Percentiles rank a stretch among this genome's conserved stretches.
These are phyloP conservation scores for Cairneyella variabilis DNA, from an alignment of 495 filamentous ascomycete species.

Conservation along the genomic window DNA sequence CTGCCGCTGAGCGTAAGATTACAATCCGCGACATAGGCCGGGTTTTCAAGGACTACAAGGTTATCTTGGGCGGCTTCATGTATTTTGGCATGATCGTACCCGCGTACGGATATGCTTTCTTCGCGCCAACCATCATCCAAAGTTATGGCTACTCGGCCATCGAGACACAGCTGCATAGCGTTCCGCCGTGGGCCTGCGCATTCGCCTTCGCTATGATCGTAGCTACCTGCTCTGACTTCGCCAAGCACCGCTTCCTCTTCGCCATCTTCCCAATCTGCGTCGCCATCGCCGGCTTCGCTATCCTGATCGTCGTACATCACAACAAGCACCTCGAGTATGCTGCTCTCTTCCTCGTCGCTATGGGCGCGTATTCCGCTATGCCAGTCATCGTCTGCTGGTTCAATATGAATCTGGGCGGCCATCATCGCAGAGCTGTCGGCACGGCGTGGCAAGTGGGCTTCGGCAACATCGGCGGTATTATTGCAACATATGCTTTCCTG, in stretches of 20 bases:
- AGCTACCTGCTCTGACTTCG: slow-evolving; percentile 63
- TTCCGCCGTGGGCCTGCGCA: slow-evolving; percentile 83
- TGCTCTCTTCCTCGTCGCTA: slow-evolving; percentile 69
- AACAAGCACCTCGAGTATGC: slow-evolving; percentile 61
- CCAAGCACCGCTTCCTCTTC: slow-evolving; percentile 73
- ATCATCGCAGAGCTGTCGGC: slow-evolving; percentile 78
- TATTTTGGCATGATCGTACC: slow-evolving; percentile 88
- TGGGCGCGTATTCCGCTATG: slow-evolving; percentile 66
- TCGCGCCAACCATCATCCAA: slow-evolving; percentile 72
- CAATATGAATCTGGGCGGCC: slow-evolving; percentile 86
- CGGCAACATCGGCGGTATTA: slow-evolving; percentile 93
- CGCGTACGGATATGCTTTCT: slow-evolving; percentile 68
- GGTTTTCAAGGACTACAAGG: slow-evolving; percentile 73
- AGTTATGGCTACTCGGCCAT: slow-evolving; percentile 64
- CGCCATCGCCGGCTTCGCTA: slow-evolving; percentile 64
- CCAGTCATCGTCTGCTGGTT: slow-evolving; percentile 91
- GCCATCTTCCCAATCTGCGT: slow-evolving; percentile 60
- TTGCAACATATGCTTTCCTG: slow-evolving; percentile 81
- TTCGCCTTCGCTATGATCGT: slow-evolving; percentile 74
- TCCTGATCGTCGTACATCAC: slow-evolving; percentile 63
- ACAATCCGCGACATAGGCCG: slow-evolving; percentile 57
- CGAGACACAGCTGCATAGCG: slow-evolving; percentile 72
- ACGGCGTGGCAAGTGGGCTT: slow-evolving; percentile 88
- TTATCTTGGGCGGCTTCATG: slow-evolving; percentile 75
- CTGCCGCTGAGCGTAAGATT: slow-evolving; percentile 62